Conservation (phyloP, 768 basidiomycete genomes). For the Lanmaoa rubissima region DNA sequence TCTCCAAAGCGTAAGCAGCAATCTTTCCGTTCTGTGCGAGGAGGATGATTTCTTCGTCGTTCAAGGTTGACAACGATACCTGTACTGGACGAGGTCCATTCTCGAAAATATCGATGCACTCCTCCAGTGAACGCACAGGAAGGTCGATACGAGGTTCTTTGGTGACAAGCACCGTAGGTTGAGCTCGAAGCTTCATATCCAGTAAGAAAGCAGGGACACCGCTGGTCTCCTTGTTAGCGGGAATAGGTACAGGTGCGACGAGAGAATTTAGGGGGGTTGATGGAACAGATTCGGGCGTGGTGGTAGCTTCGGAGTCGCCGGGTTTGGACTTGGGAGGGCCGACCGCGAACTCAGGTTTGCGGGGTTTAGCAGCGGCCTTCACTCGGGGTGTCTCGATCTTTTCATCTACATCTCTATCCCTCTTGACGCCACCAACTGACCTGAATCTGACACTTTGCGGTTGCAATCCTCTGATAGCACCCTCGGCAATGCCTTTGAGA, state of each 20-base stretch:
- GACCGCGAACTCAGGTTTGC: constrained; percentile 25
- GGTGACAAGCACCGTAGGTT: constrained; percentile 13
- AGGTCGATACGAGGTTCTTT: constrained; percentile 15
- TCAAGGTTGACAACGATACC: constrained; percentile 57
- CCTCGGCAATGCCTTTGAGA: constrained; percentile 79
- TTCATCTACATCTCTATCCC: constrained; percentile 22
- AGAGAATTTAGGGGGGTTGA: constrained; percentile 16
- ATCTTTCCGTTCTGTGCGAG: constrained; percentile 91
- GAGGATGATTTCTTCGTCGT: constrained; percentile 89
- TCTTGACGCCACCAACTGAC: constrained; percentile 22
- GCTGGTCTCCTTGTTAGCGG: constrained; percentile 14
- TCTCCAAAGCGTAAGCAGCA: constrained; percentile 92
- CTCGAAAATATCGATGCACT: constrained; percentile 79
- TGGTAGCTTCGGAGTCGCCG: constrained; percentile 15
- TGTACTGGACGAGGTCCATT: constrained; percentile 64
- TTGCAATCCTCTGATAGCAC: constrained; percentile 36
- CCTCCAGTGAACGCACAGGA: constrained; percentile 58
- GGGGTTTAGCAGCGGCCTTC: constrained; percentile 11
- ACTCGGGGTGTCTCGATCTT: constrained; percentile 18
- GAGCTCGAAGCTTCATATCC: constrained; percentile 35
- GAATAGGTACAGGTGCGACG: constrained; percentile 26
- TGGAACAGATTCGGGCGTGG: constrained; percentile 16
- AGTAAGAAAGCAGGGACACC: constrained; percentile 31
- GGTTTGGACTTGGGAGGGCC: constrained; percentile 22
- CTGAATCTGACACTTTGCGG: constrained; percentile 30